These are phyloP conservation scores for Phytophthora pistaciae DNA, from an alignment of 352 stramenopile genomes.

Conservation along the genomic window DNA sequence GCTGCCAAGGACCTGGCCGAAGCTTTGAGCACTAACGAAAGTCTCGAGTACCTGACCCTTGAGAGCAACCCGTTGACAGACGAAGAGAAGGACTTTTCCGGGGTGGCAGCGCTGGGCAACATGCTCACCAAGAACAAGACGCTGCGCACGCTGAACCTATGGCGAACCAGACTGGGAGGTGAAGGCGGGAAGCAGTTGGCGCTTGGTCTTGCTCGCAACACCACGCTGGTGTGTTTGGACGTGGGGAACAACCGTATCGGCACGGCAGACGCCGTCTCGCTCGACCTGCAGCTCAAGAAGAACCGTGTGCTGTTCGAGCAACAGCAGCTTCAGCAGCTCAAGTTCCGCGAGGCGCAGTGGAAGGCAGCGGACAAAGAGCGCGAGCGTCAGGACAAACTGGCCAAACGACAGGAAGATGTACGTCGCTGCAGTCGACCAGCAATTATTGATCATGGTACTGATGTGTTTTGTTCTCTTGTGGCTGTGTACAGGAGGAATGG, in stretches of 20 bases:
- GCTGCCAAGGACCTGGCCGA: slow-evolving; percentile 64
- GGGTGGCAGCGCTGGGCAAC: slow-evolving; percentile 54
- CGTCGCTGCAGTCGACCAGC: neutral
- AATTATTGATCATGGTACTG: neutral
- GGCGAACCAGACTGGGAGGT: slow-evolving; percentile 72
- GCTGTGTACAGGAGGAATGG: slow-evolving; percentile 63
- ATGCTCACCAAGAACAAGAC: slow-evolving; percentile 73
- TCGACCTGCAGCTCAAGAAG: slow-evolving; percentile 56
- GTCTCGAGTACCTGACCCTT: slow-evolving; percentile 66
- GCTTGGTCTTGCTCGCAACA: slow-evolving; percentile 63
- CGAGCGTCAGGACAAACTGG: slow-evolving; percentile 51
- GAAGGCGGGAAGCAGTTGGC: slow-evolving; percentile 77
- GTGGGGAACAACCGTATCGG: slow-evolving; percentile 83
- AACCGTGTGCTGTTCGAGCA: slow-evolving; percentile 63
- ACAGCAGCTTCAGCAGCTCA: slow-evolving; percentile 49
- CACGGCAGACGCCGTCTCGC: slow-evolving; percentile 53
- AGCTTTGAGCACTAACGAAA: slow-evolving; percentile 62
- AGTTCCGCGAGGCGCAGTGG: slow-evolving; percentile 58
- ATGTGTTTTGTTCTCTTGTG: slow-evolving; percentile 11
- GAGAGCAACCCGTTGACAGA: slow-evolving; percentile 85
- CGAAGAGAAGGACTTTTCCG: slow-evolving; percentile 81
- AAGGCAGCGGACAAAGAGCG: slow-evolving; percentile 60
- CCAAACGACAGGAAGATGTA: slow-evolving; percentile 71
- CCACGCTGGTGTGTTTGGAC: slow-evolving; percentile 74
- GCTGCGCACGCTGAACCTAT: slow-evolving; percentile 77